Conservation (phyloP, 345 rosid species). For the Lepidium aucheri region DNA sequence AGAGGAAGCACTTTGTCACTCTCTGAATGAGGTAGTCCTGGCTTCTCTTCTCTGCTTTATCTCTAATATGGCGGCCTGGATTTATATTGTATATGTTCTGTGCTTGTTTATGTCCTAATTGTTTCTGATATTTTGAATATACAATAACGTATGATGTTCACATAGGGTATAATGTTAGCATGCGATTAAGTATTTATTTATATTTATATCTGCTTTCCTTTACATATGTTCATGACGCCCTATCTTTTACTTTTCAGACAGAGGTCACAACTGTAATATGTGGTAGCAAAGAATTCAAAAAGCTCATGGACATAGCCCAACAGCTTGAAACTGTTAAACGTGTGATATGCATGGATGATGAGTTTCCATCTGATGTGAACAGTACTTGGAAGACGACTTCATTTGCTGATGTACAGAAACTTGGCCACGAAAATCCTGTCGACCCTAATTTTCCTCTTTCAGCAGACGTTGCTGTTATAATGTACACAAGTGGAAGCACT, state of each 20-base stretch:
- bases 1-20: conserved; percentile 92
- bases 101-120: neutral
- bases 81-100: neutral
- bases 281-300: conserved; percentile 80
- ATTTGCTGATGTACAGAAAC: conserved; percentile 57
- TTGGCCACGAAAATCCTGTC: conserved; percentile 63
- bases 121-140: neutral
- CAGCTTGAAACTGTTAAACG: conserved; percentile 89
- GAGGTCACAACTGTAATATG: conserved; percentile 91
- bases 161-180: neutral
- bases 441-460: conserved; percentile 67
- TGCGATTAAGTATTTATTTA: neutral
- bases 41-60: conserved; percentile 22
- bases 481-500: conserved; percentile 99
- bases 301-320: conserved; percentile 66
- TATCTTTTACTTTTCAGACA: conserved; percentile 45
- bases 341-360: conserved; percentile 78
- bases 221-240: neutral
- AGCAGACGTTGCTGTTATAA: conserved; percentile 85
- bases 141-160: neutral
- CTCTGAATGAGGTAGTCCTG: conserved; percentile 74
- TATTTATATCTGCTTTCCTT: neutral
- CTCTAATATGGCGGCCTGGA: neutral
- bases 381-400: conserved; percentile 52
- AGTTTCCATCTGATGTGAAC: conserved; percentile 53